phyloP scores from a whole-genome alignment of 73 alveolate genomes.

The Stentor coeruleus region DNA sequence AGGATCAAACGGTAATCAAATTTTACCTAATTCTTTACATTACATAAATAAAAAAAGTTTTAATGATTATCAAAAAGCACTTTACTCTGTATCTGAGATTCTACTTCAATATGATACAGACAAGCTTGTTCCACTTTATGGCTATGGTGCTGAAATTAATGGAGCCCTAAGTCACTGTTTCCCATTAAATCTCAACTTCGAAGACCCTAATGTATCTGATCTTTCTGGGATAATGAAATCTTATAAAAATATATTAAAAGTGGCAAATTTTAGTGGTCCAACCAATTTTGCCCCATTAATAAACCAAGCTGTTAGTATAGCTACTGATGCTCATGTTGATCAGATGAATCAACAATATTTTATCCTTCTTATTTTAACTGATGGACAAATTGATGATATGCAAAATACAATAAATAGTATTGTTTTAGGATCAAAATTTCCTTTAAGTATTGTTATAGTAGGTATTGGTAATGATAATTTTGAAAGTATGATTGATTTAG shows the following conservation, averaged over 20 bases:
- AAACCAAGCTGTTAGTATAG: too few species aligned
- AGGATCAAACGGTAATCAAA: conserved; percentile 23
- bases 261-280: conserved; percentile 51
- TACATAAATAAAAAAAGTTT: conserved; percentile 17
- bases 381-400: too few species aligned
- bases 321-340: too few species aligned
- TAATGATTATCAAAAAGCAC: conserved; percentile 68
- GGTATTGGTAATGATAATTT: too few species aligned
- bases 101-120: conserved; percentile 66
- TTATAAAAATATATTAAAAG: conserved; percentile 43
- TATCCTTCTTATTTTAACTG: too few species aligned
- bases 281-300: conserved; percentile 61
- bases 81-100: conserved; percentile 69
- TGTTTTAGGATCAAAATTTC: too few species aligned
- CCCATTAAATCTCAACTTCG: conserved; percentile 47
- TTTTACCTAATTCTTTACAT: conserved; percentile 23
- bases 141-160: conserved; percentile 65
- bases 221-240: conserved; percentile 45
- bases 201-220: conserved; percentile 56
- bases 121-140: conserved; percentile 76
- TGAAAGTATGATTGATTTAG: too few species aligned
- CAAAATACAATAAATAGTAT: too few species aligned
- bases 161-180: conserved; percentile 57
- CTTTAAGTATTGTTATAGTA: too few species aligned
- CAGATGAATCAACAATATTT: too few species aligned